These are phyloP conservation scores for Striga hermonthica DNA, from an alignment of 305 asterid species.

Conservation along the genomic window DNA sequence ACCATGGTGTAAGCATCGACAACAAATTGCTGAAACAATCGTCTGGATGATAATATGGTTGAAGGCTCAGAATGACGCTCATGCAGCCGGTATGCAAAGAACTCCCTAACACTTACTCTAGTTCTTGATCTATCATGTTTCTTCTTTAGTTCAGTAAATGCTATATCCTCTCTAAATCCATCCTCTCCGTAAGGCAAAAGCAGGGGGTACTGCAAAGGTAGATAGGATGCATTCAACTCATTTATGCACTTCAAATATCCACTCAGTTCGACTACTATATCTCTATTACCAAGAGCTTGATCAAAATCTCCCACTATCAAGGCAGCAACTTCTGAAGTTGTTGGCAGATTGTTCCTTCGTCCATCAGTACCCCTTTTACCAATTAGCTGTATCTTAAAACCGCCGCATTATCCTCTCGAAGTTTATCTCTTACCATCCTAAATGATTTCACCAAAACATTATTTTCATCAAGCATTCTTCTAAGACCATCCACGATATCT, in stretches of 20 bases:
- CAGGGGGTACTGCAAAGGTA: background rate
- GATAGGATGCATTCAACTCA: background rate
- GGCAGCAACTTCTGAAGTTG: background rate
- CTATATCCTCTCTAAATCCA: background rate
- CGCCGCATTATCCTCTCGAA: background rate
- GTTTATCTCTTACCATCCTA: background rate
- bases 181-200: background rate
- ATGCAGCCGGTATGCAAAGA: too few relatives aligned
- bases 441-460: background rate
- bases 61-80: too few relatives aligned
- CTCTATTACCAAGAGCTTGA: background rate
- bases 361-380: background rate
- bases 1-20: too few relatives aligned
- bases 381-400: background rate
- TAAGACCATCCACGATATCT: background rate
- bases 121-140: too few relatives aligned
- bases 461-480: background rate
- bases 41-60: too few relatives aligned
- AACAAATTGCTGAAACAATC: too few relatives aligned
- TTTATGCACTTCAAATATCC: background rate
- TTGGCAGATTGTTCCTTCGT: background rate
- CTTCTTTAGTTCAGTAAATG: too few relatives aligned
- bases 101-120: too few relatives aligned
- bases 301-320: background rate
- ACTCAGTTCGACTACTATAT: background rate